These are phyloP conservation scores for Collybia sp. DNA, from an alignment of 768 basidiomycete genomes.

Conservation along the genomic window DNA sequence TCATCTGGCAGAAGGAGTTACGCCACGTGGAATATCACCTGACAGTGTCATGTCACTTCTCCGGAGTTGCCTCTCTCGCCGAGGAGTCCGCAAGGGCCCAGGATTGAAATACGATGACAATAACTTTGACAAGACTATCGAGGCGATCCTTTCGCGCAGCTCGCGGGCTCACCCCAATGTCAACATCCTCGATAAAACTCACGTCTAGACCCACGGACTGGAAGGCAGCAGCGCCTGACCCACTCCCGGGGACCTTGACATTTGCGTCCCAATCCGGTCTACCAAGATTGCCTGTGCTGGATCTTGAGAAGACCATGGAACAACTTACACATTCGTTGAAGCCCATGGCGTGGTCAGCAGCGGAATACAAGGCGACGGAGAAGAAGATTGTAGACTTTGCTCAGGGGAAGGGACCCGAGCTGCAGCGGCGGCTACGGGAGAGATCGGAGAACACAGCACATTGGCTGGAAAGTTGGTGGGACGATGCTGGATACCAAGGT, in stretches of 20 bases:
- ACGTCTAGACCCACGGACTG: conserved; percentile 47
- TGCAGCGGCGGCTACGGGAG: conserved; percentile 62
- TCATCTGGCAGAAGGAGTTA: too few relatives aligned
- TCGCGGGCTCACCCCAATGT: conserved; percentile 5
- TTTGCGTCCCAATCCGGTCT: conserved; percentile 63
- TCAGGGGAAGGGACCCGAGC: conserved; percentile 36
- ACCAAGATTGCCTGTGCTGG: conserved; percentile 72
- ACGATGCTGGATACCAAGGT: conserved; percentile 73
- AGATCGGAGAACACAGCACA: conserved; percentile 53
- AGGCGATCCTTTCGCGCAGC: too few relatives aligned
- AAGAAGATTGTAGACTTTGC: conserved; percentile 69
- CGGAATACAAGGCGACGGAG: conserved; percentile 50
- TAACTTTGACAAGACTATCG: too few relatives aligned
- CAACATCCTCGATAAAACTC: conserved; percentile 14
- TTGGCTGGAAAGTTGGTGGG: conserved; percentile 97
- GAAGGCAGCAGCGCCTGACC: conserved; percentile 67
- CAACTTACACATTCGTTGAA: conserved; percentile 66
- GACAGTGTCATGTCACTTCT: too few relatives aligned
- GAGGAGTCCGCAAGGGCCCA: too few relatives aligned
- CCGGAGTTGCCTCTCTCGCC: too few relatives aligned
- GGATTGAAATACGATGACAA: too few relatives aligned
- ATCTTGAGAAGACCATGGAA: conserved; percentile 58
- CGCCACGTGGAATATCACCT: too few relatives aligned
- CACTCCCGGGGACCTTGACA: conserved; percentile 48
- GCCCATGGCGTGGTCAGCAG: conserved; percentile 65